phyloP scores from a whole-genome alignment of 257 asterid species.

The Apocynum venetum region DNA sequence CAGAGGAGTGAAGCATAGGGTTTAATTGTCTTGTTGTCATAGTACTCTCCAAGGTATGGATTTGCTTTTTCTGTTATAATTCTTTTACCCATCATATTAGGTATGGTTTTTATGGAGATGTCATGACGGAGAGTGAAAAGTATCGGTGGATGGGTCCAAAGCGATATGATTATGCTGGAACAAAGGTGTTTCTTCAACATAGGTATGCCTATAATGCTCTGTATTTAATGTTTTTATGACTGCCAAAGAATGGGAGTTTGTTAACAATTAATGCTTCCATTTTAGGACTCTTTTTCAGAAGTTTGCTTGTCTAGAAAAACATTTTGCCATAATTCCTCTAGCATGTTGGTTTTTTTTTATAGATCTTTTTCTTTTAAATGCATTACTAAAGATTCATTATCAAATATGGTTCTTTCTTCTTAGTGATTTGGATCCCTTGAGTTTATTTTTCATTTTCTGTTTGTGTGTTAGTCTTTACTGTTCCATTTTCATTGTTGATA shows the following conservation, averaged over 20 bases:
- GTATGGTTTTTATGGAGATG: conserved; percentile 98
- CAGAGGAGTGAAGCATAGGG: background rate
- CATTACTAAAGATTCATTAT: background rate
- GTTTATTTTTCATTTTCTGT: background rate
- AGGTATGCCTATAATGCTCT: conserved; percentile 44
- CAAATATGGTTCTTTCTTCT: background rate
- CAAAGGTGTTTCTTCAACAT: conserved; percentile 97
- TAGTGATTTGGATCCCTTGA: background rate
- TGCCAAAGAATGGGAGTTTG: background rate
- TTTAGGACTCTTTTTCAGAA: background rate
- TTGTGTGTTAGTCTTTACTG: background rate
- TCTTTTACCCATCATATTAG: conserved; percentile 35
- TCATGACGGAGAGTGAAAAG: conserved; percentile 91
- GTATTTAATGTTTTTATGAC: background rate
- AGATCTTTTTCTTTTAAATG: background rate
- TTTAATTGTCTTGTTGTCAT: background rate
- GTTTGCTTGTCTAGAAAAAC: background rate
- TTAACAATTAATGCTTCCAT: background rate
- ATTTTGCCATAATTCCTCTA: background rate
- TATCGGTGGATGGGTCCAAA: conserved; percentile 98
- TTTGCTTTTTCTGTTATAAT: conserved; percentile 7
- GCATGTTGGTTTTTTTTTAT: background rate
- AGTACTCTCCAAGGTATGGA: background rate
- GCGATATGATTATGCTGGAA: conserved; percentile 91
- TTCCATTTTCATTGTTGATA: background rate